Conservation (phyloP, 768 basidiomycete genomes). For the Pholiota microspora region DNA sequence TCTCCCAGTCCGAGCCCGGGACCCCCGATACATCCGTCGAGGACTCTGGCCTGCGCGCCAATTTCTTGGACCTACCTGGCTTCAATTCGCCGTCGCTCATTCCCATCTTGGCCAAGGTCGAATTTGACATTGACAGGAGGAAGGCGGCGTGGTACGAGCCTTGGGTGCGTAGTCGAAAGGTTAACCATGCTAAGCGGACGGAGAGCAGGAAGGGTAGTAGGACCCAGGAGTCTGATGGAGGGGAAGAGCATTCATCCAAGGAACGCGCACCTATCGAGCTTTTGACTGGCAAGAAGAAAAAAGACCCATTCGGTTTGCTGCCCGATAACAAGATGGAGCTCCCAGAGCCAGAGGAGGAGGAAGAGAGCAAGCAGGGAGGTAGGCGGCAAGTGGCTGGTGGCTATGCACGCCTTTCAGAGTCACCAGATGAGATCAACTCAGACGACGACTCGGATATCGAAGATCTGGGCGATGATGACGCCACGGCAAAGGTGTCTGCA, state of each 20-base stretch:
- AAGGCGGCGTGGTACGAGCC: slow-evolving; percentile 86
- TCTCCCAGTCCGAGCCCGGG: slow-evolving; percentile 40
- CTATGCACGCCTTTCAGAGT: slow-evolving; percentile 37
- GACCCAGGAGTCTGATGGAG: slow-evolving; percentile 17
- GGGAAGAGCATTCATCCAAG: slow-evolving; percentile 22
- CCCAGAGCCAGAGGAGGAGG: slow-evolving; percentile 7
- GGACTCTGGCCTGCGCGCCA: slow-evolving; percentile 35
- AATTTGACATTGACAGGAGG: slow-evolving; percentile 87
- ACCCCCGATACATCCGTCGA: slow-evolving; percentile 55
- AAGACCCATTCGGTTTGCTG: slow-evolving; percentile 26
- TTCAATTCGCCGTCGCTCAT: slow-evolving; percentile 62
- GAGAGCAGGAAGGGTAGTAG: slow-evolving; percentile 40
- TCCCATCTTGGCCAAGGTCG: slow-evolving; percentile 89
- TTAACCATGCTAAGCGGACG: slow-evolving; percentile 57
- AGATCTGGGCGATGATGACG: slow-evolving; percentile 39
- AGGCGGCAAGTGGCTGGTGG: slow-evolving; percentile 23
- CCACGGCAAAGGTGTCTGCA: slow-evolving; percentile 37
- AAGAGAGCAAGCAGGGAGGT: slow-evolving; percentile 14
- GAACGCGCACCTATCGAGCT: slow-evolving; percentile 44
- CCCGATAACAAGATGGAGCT: slow-evolving; percentile 12
- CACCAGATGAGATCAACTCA: slow-evolving; percentile 31
- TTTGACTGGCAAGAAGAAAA: slow-evolving; percentile 49
- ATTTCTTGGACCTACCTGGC: slow-evolving; percentile 64
- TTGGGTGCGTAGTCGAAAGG: slow-evolving; percentile 68
- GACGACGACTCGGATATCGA: slow-evolving; percentile 32